Evolutionary conservation across 2,329 filamentous ascomycete species (phyloP).

Genomic region (Graphilbum sp.): DNA sequence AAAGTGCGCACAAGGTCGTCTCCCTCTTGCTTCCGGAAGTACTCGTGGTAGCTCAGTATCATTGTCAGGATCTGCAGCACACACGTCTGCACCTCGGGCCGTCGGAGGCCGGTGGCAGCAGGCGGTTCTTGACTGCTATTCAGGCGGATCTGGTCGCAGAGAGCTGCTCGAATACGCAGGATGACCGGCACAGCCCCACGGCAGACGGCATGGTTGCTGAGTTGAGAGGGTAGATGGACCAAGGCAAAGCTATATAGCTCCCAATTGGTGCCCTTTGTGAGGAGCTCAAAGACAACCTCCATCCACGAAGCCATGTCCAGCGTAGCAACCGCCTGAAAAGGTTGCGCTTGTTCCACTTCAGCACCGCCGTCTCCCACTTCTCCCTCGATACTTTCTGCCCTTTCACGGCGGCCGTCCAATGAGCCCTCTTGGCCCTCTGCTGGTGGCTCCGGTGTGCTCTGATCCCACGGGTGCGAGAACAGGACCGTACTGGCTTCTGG

Average conservation of each 20-base stretch:
- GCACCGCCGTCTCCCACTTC: not conserved
- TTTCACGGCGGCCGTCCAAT: too few species aligned
- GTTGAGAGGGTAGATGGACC: constrained; percentile 69
- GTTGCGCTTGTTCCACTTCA: not conserved
- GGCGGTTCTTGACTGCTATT: constrained; percentile 73
- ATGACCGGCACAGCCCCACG: constrained; percentile 57
- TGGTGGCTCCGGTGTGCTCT: not conserved
- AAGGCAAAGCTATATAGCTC: constrained; percentile 85
- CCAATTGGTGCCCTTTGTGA: constrained; percentile 67
- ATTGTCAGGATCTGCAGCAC: constrained; percentile 77
- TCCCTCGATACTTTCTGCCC: not conserved
- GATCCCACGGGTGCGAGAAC: constrained; percentile 21
- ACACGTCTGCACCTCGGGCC: constrained; percentile 76
- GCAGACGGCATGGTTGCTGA: constrained; percentile 83
- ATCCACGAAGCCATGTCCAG: constrained; percentile 55
- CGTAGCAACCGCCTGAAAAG: constrained; percentile 8
- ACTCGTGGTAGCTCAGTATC: constrained; percentile 75
- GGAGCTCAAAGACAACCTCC: constrained; percentile 57
- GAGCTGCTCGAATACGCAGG: constrained; percentile 52
- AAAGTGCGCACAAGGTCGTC: constrained; percentile 83
- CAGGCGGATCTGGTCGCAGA: constrained; percentile 71
- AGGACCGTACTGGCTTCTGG: constrained; percentile 33
- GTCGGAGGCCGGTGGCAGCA: constrained; percentile 59
- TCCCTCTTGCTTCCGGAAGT: constrained; percentile 70
- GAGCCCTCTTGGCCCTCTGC: not conserved